A percentile compares a stretch with the other conserved stretches of the same genome.
These are phyloP conservation scores for Oryza longistaminata DNA, from an alignment of 176 grass and related monocot genomes.

Conservation along the genomic window DNA sequence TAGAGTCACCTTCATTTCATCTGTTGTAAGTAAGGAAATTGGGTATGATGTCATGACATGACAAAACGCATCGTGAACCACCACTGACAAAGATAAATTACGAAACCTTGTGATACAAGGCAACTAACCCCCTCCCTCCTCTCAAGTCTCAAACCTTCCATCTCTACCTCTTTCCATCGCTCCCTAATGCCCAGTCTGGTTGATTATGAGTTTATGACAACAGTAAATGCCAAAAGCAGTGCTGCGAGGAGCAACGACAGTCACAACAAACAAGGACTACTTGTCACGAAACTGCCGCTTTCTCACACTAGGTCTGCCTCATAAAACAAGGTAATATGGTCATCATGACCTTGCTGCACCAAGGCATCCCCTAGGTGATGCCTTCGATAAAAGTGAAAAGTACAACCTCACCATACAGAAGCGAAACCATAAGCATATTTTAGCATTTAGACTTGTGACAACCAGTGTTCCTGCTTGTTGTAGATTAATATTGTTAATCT, in stretches of 20 bases:
- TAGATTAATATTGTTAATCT: conserved; percentile 16
- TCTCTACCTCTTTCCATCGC: background rate
- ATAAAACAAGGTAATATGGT: background rate
- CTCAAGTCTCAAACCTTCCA: background rate
- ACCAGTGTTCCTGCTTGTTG: background rate
- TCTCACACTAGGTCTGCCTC: background rate
- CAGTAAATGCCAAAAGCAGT: background rate
- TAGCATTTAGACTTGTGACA: conserved; percentile 18
- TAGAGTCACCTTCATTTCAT: conserved; percentile 85
- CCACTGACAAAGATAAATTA: conserved; percentile 15
- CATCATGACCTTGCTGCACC: background rate
- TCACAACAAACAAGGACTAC: background rate
- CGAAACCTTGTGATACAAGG: background rate
- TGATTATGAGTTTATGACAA: background rate
- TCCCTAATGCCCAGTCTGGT: background rate
- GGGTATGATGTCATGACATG: conserved; percentile 10
- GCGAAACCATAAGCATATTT: background rate
- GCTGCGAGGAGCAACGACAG: background rate
- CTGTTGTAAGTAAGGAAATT: conserved; percentile 49
- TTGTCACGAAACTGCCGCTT: background rate
- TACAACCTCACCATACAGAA: conserved; percentile 7
- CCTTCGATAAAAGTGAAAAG: background rate
- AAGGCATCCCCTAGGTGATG: background rate
- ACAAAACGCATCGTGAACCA: conserved; percentile 10
- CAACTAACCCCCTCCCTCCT: background rate